phyloP scores from a whole-genome alignment of 768 basidiomycete species.

The Agaricus sinodeliciosus region DNA sequence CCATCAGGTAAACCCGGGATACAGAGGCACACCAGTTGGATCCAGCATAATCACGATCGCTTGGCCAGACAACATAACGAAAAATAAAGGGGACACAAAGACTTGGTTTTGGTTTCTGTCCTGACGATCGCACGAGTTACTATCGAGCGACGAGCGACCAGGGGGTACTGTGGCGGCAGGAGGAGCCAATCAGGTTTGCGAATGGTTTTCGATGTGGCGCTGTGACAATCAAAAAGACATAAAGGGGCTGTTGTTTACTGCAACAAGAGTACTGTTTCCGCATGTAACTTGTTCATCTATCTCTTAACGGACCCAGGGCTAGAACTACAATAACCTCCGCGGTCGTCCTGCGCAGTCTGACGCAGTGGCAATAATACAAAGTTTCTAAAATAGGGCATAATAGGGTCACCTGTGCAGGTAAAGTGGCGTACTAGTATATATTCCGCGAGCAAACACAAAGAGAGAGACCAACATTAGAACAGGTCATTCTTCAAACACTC shows the following conservation, averaged over 20 bases:
- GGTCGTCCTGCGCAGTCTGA: neutral
- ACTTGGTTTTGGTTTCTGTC: no score
- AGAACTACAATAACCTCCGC: neutral
- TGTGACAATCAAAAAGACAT: constrained; percentile 10
- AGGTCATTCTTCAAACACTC: neutral
- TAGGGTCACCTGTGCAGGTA: constrained; percentile 4
- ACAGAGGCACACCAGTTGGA: no score
- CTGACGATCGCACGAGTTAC: no score
- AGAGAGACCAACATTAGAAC: neutral
- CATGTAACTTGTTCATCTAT: constrained; percentile 4
- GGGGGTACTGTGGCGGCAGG: no score
- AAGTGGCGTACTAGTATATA: neutral
- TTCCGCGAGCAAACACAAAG: neutral
- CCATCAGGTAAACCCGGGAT: no score
- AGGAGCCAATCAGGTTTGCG: constrained; percentile 5
- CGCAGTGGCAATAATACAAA: neutral
- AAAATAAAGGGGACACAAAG: no score
- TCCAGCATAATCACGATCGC: no score
- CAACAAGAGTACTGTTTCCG: constrained; percentile 3
- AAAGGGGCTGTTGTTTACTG: constrained; percentile 5
- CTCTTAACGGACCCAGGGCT: neutral
- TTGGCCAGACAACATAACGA: no score
- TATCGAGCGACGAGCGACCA: no score
- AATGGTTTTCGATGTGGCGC: constrained; percentile 5
- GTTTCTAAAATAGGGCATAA: neutral